Percentiles rank a stretch among this genome's conserved stretches.
Evolutionary conservation across 2,329 filamentous ascomycete species (phyloP).

Genomic region (Chrysosporium keratinophilum): DNA sequence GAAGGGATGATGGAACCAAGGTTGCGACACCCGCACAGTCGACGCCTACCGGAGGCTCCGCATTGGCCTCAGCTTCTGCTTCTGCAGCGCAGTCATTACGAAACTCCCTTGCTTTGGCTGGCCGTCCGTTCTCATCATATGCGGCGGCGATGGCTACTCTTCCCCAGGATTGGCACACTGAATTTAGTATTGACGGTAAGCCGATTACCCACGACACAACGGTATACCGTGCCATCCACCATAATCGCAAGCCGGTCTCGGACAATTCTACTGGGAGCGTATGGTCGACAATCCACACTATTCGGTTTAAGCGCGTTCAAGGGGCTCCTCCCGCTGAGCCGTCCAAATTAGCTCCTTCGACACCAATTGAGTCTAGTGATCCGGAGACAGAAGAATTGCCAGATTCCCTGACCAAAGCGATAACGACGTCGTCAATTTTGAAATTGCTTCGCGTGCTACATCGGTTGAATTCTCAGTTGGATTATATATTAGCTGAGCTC

Average conservation of each 20-base stretch:
- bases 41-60: slow-evolving; percentile 38
- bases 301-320: slow-evolving; percentile 78
- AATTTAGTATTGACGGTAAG: slow-evolving; percentile 80
- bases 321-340: slow-evolving; percentile 71
- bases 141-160: slow-evolving; percentile 68
- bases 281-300: slow-evolving; percentile 81
- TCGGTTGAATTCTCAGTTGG: slow-evolving; percentile 82
- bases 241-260: slow-evolving; percentile 49
- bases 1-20: slow-evolving; percentile 81
- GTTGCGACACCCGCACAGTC: slow-evolving; percentile 69
- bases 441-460: slow-evolving; percentile 82
- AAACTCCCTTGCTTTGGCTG: slow-evolving; percentile 43
- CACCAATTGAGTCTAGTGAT: slow-evolving; percentile 39
- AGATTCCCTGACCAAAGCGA: slow-evolving; percentile 69
- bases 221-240: slow-evolving; percentile 88
- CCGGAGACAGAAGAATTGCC: slow-evolving; percentile 56
- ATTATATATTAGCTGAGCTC: slow-evolving; percentile 75
- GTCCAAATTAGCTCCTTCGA: slow-evolving; percentile 48
- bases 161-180: slow-evolving; percentile 93
- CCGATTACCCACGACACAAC: slow-evolving; percentile 84
- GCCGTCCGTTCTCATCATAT: slow-evolving; percentile 61
- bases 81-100: slow-evolving; percentile 39
- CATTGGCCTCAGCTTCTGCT: slow-evolving; percentile 28
- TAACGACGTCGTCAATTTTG: slow-evolving; percentile 76
- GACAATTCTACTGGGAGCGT: slow-evolving; percentile 65